phyloP scores from a whole-genome alignment of 2,329 filamentous ascomycete species.

The Ophiosphaerella herpotricha region DNA sequence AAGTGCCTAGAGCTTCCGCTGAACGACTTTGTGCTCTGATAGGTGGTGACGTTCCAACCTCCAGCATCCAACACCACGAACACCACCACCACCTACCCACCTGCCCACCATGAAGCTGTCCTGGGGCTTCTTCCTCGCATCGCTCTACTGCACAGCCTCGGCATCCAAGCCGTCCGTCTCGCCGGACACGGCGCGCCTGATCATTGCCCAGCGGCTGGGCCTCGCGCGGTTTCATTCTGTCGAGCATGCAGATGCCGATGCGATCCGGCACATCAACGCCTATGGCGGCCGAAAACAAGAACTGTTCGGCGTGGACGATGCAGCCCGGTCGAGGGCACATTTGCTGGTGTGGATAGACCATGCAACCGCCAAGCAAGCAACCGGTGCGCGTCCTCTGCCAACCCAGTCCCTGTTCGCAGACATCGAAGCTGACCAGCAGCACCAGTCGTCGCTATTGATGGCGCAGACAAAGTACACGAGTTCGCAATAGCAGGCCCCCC shows the following conservation, averaged over 20 bases:
- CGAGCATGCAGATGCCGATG: constrained; percentile 46
- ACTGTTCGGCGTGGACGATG: constrained; percentile 45
- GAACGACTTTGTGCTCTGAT: no score
- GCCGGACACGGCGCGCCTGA: constrained; percentile 54
- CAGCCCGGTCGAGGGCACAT: constrained; percentile 27
- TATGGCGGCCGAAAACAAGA: constrained; percentile 49
- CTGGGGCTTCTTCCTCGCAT: constrained; percentile 46
- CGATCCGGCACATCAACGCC: constrained; percentile 53
- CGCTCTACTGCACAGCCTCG: constrained; percentile 44
- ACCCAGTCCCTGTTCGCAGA: not conserved
- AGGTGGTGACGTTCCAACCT: constrained; percentile 26
- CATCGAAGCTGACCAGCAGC: constrained; percentile 17
- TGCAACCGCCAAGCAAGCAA: constrained; percentile 35
- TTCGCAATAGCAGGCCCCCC: constrained; percentile 44
- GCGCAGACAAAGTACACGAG: constrained; percentile 17
- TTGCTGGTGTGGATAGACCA: constrained; percentile 50
- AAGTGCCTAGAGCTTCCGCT: constrained; percentile 19
- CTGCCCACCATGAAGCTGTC: constrained; percentile 52
- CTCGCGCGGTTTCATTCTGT: constrained; percentile 55
- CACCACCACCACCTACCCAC: constrained; percentile 25
- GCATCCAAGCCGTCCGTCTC: constrained; percentile 39
- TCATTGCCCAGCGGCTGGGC: constrained; percentile 57
- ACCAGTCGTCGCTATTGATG: constrained; percentile 32
- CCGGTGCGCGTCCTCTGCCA: constrained; percentile 31
- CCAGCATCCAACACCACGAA: constrained; percentile 25